These are phyloP conservation scores for Baorangia bicolor DNA, from an alignment of 768 basidiomycete species.

Conservation along the genomic window DNA sequence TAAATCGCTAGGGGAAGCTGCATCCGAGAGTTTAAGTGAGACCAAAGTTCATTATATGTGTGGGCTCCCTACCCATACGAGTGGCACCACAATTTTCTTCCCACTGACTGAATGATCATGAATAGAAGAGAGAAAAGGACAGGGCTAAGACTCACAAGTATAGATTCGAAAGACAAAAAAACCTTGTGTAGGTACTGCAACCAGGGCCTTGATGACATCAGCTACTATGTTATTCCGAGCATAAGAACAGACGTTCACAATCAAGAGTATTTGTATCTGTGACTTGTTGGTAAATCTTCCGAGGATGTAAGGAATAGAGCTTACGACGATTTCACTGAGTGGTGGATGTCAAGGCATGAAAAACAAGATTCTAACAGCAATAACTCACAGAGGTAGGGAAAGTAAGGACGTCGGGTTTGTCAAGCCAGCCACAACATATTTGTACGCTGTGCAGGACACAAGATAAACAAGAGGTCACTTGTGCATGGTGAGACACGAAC, in stretches of 20 bases:
- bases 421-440: background rate
- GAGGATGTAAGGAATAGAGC: background rate
- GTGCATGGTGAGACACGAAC: background rate
- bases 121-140: background rate
- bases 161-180: conserved; percentile 11
- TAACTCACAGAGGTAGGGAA: background rate
- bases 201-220: background rate
- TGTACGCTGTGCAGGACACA: background rate
- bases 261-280: conserved; percentile 1
- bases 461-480: background rate
- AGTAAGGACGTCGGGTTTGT: background rate
- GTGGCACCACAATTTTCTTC: background rate
- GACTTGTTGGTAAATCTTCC: background rate
- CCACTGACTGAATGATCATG: background rate
- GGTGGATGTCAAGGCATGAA: background rate
- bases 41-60: no score
- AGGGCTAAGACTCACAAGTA: background rate
- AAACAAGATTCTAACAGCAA: background rate
- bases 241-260: background rate
- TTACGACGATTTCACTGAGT: conserved; percentile 7
- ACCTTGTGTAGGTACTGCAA: conserved; percentile 1
- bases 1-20: no score
- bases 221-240: background rate
- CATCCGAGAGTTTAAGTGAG: no score
- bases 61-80: background rate